A percentile compares a stretch with the other conserved stretches of the same genome.
Evolutionary conservation across 225 moss, liverwort and hornwort species (phyloP).

Genomic region (Rhytidiadelphus loreus): DNA sequence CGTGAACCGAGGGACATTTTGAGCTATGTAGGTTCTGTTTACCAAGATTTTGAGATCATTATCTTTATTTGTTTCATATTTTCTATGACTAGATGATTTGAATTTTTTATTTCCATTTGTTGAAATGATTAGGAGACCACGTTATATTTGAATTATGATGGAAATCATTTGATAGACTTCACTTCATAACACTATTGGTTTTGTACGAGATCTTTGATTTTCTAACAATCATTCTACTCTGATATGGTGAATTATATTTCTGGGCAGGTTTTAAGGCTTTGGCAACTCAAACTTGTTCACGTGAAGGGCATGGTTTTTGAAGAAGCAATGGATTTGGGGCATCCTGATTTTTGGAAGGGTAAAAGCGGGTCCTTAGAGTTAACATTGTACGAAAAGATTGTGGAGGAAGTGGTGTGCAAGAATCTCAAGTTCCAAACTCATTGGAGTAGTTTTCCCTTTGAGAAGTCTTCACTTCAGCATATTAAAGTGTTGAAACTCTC

Average conservation of each 20-base stretch:
- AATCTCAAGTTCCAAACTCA: background rate
- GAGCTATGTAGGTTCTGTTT: background rate
- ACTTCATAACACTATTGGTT: too few relatives aligned
- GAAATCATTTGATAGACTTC: too few relatives aligned
- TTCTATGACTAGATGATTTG: background rate
- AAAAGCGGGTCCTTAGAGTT: rapidly evolving
- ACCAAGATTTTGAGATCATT: background rate
- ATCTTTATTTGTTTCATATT: background rate
- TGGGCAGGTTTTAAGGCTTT: background rate
- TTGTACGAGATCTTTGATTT: background rate
- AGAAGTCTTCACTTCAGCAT: background rate
- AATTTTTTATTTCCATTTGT: background rate
- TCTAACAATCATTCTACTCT: too few relatives aligned
- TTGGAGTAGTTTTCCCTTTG: background rate
- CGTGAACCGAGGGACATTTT: background rate
- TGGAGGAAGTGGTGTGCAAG: too few relatives aligned
- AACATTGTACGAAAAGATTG: too few relatives aligned
- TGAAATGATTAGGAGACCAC: background rate
- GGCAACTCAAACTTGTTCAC: background rate
- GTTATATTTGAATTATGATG: background rate
- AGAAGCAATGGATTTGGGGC: background rate
- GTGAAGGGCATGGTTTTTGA: background rate
- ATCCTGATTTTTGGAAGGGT: background rate
- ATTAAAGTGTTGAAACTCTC: rapidly evolving
- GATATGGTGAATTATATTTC: background rate